Conservation (phyloP, 768 basidiomycete species). For the Xerocomellus dryophilus region DNA sequence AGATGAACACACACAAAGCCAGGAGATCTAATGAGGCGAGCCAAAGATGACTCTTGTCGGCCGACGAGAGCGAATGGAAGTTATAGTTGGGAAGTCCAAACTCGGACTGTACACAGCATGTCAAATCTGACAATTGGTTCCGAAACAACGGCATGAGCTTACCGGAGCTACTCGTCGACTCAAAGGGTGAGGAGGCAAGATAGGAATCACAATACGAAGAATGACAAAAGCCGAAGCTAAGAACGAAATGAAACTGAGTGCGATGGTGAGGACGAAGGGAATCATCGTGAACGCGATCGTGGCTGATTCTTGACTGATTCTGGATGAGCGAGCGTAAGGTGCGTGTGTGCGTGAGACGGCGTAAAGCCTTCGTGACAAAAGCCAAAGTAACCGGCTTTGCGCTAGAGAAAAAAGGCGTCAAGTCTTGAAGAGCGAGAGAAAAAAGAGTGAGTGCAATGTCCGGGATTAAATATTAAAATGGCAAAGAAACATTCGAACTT, state of each 20-base stretch:
- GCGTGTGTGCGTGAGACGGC: constrained; percentile 33
- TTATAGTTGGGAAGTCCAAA: constrained; percentile 62
- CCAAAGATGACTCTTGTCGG: constrained; percentile 74
- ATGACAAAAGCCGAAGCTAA: constrained; percentile 70
- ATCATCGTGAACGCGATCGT: constrained; percentile 46
- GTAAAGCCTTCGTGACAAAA: constrained; percentile 38
- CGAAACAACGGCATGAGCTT: constrained; percentile 24
- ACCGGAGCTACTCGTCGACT: constrained; percentile 75
- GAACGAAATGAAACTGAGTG: constrained; percentile 69
- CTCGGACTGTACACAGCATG: constrained; percentile 51
- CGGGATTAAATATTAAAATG: constrained; percentile 8
- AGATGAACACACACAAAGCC: constrained; percentile 60
- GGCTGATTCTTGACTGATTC: constrained; percentile 10
- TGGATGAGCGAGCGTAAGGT: constrained; percentile 23
- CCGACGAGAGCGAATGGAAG: constrained; percentile 60
- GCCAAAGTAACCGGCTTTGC: constrained; percentile 34
- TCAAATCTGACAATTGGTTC: not conserved
- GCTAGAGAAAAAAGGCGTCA: constrained; percentile 14
- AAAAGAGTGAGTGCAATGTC: not conserved
- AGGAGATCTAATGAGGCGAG: constrained; percentile 64
- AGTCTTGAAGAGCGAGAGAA: constrained; percentile 18
- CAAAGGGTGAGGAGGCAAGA: constrained; percentile 69
- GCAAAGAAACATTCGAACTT: constrained; percentile 8
- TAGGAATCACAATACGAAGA: constrained; percentile 71
- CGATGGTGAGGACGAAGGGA: constrained; percentile 63